Conservation (phyloP, 768 basidiomycete genomes). For the Amanita phalloides region DNA sequence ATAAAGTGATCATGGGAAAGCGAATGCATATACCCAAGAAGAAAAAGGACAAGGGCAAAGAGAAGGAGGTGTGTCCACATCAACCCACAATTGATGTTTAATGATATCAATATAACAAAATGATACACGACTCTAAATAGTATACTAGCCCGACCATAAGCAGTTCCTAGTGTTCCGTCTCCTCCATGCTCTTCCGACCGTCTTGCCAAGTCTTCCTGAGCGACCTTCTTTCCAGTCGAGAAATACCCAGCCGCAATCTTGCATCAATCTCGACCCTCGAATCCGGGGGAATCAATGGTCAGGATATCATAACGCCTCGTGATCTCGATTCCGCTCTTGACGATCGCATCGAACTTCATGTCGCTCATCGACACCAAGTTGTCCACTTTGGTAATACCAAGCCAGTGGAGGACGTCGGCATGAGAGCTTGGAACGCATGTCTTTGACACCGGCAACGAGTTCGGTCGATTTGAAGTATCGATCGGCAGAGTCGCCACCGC, state of each 20-base stretch:
- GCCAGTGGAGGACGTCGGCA: conserved; percentile 95
- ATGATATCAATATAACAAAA: background rate
- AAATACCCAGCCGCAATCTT: conserved; percentile 95
- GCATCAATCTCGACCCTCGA: conserved; percentile 89
- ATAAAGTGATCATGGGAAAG: background rate
- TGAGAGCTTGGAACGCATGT: conserved; percentile 90
- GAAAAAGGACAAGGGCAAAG: background rate
- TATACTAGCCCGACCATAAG: background rate
- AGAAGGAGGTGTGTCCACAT: background rate
- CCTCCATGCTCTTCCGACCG: conserved; percentile 85
- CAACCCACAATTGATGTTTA: background rate
- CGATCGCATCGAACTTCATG: conserved; percentile 95
- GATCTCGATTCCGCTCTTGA: conserved; percentile 78
- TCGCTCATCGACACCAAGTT: conserved; percentile 89
- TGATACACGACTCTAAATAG: background rate
- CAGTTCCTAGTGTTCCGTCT: conserved; percentile 56
- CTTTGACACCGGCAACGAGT: conserved; percentile 88
- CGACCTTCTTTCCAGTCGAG: conserved; percentile 66
- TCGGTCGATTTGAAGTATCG: conserved; percentile 82
- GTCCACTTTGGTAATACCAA: conserved; percentile 85
- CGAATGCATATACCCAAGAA: background rate
- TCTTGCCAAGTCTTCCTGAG: conserved; percentile 73
- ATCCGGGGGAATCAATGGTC: conserved; percentile 81
- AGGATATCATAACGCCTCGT: conserved; percentile 74
- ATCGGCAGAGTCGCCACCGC: conserved; percentile 86